Evolutionary conservation across 1,284 basidiomycete genomes (phyloP).

Genomic region (Sporisorium sorghi): DNA sequence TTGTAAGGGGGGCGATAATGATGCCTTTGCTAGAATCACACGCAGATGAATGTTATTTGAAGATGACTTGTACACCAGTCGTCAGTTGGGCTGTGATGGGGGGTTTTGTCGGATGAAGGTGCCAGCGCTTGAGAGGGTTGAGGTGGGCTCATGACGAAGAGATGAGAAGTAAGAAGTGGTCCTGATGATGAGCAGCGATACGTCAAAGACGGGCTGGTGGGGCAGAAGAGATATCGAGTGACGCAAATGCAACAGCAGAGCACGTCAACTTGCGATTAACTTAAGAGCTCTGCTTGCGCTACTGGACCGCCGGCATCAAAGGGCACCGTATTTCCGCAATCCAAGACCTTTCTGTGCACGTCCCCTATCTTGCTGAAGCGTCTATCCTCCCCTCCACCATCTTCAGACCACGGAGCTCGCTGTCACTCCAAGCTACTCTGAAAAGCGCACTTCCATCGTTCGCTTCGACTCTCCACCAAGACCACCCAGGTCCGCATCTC

Average conservation of each 20-base stretch:
- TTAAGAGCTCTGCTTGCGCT: constrained; percentile 7
- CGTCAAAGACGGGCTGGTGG: not conserved
- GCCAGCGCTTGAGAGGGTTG: too few species aligned
- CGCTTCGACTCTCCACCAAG: too few species aligned
- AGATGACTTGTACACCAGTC: constrained; percentile 2
- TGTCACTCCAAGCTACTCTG: too few species aligned
- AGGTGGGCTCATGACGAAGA: not conserved
- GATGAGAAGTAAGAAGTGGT: not conserved
- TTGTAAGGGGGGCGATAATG: constrained; percentile 29
- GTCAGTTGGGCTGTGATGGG: not conserved
- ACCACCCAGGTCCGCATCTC: not conserved
- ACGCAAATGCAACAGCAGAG: constrained; percentile 30
- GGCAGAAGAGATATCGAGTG: constrained; percentile 5
- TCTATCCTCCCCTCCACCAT: not conserved
- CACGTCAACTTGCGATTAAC: constrained; percentile 28
- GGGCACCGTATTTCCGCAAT: constrained; percentile 1
- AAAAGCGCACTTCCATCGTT: not conserved
- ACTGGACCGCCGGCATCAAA: constrained; percentile 24
- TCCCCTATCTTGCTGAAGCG: too few species aligned
- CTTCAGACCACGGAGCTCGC: not conserved
- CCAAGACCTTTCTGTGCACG: not conserved
- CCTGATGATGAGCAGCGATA: not conserved
- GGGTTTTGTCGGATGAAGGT: too few species aligned
- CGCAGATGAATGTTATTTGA: not conserved
- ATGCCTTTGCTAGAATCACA: too few species aligned